Conservation (phyloP, 2,329 filamentous ascomycete genomes). For the Aspergillus quadricinctus region DNA sequence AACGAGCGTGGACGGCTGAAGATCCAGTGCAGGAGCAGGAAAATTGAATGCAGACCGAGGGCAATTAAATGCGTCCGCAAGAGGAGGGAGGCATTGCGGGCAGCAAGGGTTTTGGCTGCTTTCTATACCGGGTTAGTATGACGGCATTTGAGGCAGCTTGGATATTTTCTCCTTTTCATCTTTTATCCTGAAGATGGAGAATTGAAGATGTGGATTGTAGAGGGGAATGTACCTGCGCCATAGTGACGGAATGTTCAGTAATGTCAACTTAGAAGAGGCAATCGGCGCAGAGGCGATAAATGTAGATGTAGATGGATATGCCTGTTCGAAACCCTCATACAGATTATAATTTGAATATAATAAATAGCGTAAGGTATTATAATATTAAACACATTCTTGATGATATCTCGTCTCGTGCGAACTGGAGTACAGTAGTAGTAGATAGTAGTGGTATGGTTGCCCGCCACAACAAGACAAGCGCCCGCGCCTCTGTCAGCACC, state of each 20-base stretch:
- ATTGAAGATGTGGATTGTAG: background rate
- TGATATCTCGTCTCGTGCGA: background rate
- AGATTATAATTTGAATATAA: background rate
- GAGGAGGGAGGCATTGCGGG: constrained; percentile 71
- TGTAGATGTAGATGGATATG: background rate
- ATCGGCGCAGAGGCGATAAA: background rate
- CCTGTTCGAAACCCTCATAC: background rate
- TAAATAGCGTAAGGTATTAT: background rate
- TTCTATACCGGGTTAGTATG: constrained; percentile 33
- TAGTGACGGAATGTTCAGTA: constrained; percentile 5
- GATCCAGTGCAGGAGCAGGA: constrained; percentile 65
- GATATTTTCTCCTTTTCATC: background rate
- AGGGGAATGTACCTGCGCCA: constrained; percentile 17
- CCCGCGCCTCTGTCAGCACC: constrained; percentile 17
- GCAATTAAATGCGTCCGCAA: constrained; percentile 78
- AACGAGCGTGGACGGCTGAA: constrained; percentile 60
- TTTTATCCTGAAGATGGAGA: background rate
- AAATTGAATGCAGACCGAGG: constrained; percentile 66
- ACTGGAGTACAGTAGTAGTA: background rate
- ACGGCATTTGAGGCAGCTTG: no score
- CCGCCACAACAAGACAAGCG: constrained; percentile 27
- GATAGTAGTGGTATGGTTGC: constrained; percentile 17
- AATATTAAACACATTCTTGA: background rate
- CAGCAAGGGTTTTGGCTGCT: constrained; percentile 60
- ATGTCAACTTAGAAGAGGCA: background rate